Percentiles rank a stretch among this genome's conserved stretches.
Evolutionary conservation across 2,329 filamentous ascomycete genomes (phyloP).

Genomic region (Cytospora leucostoma): DNA sequence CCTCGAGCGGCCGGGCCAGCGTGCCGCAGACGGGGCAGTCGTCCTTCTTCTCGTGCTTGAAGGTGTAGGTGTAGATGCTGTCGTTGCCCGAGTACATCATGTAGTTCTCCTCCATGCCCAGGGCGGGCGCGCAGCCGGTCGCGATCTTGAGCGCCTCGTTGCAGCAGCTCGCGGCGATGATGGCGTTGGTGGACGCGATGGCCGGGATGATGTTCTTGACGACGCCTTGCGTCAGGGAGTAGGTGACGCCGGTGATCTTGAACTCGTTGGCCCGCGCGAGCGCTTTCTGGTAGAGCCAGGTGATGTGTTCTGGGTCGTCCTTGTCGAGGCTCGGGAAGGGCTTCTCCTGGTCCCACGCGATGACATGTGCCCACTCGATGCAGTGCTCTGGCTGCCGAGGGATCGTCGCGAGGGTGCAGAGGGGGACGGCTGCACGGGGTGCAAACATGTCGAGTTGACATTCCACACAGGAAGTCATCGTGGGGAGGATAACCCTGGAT

Average conservation of each 20-base stretch:
- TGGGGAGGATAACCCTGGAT: conserved; percentile 86
- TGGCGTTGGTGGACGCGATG: conserved; percentile 96
- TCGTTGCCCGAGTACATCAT: conserved; percentile 99
- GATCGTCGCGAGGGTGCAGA: conserved; percentile 95
- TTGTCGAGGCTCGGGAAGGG: conserved; percentile 87
- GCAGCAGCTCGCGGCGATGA: conserved; percentile 92
- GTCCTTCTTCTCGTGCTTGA: conserved; percentile 88
- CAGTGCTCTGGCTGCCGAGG: conserved; percentile 97
- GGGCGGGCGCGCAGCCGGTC: conserved; percentile 75
- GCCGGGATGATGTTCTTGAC: conserved; percentile 99
- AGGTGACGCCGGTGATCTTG: conserved; percentile 88
- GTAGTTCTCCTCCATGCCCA: conserved; percentile 83
- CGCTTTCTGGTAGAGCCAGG: conserved; percentile 92
- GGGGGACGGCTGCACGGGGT: conserved; percentile 91
- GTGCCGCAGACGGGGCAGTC: conserved; percentile 95
- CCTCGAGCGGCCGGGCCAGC: conserved; percentile 70
- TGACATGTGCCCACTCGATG: conserved; percentile 98
- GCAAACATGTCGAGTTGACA: conserved; percentile 99
- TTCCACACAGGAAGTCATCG: conserved; percentile 93
- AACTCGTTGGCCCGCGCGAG: conserved; percentile 81
- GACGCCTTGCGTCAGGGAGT: conserved; percentile 93
- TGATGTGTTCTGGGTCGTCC: conserved; percentile 94
- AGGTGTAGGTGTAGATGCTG: conserved; percentile 95
- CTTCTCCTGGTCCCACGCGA: conserved; percentile 89
- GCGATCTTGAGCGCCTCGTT: conserved; percentile 97